Base-by-base conservation (phyloP, 2,329 filamentous ascomycete species). In the Aspergillus pseudoglaucus region DNA sequence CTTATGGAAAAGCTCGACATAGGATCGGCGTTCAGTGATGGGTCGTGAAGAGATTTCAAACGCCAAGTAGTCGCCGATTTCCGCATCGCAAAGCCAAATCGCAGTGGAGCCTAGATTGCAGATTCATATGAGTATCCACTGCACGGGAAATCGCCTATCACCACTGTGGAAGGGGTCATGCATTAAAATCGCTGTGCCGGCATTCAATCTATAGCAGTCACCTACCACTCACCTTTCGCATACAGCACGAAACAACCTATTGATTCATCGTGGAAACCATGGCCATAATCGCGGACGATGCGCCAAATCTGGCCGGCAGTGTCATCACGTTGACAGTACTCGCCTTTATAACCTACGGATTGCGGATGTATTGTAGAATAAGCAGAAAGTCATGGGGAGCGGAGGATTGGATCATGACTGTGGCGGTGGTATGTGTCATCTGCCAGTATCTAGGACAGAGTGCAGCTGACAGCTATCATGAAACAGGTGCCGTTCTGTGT, bases 361-460 rank as follows among this genome's bases (percentile, higher is more conserved):
- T 58, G 44, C 57, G 57, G 12, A 50, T 53, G 7, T 59, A 58
- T 20, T 57, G 52, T 41, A 45, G 57, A 40, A 0, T 58, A 15
- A 50, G 47, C 7, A 46, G 55, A 17, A 55, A 45, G 15, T 57
- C 55, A 38, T 59, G 57, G 57, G 48, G 52, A 7, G 20, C 44
- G 30, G 57, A 59, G 17, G 57, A 59, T 30, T 59, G 57, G 57
- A 58, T 59, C 25, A 59, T 59, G 57, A 57, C 55, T 0, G 45
- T n/a, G 6, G 57, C 57, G 40, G 18, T 58, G 54, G 57, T 59
- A 40, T 17, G 53, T 49, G 1, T 3, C 25, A 27, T 27, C 9
- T 27, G 25, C 2, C 25, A 27, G 2, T 22, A 10, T 27, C 10
- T 27, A 4, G 10, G 25, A 27, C 4, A 17, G 9, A 39, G 7